Evolutionary conservation across 1,284 basidiomycete species (phyloP).

Genomic region (Boletus sp.): DNA sequence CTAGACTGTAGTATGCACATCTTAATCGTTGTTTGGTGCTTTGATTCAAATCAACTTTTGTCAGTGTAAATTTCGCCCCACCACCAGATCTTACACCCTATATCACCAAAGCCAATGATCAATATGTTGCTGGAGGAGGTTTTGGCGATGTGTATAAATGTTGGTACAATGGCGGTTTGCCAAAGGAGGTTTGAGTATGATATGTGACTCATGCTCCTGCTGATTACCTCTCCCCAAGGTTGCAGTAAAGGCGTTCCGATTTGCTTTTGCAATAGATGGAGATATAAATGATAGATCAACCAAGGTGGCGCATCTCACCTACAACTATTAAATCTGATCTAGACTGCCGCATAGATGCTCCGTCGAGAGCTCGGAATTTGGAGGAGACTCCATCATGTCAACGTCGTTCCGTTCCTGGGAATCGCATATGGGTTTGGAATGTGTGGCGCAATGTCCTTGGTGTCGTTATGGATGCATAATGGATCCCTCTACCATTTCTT

Average conservation of each 20-base stretch:
- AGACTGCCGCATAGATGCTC: background rate
- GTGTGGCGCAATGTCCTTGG: conserved; percentile 7
- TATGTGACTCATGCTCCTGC: background rate
- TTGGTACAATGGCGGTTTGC: background rate
- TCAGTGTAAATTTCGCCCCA: background rate
- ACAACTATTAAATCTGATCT: background rate
- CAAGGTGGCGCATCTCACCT: background rate
- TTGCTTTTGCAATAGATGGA: conserved; percentile 1
- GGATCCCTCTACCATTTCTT: conserved; percentile 15
- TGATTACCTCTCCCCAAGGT: conserved; percentile 10
- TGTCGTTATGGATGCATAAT: conserved; percentile 23
- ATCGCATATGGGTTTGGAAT: conserved; percentile 18
- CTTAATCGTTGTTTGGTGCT: no score
- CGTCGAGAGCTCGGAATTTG: background rate
- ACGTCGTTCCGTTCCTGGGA: conserved; percentile 14
- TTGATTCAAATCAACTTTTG: background rate
- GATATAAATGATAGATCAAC: background rate
- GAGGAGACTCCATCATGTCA: conserved; percentile 11
- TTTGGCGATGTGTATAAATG: conserved; percentile 21
- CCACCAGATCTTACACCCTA: conserved; percentile 15
- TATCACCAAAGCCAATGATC: background rate
- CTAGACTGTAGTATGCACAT: no score
- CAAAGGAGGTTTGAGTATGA: conserved; percentile 5
- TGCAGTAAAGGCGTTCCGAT: conserved; percentile 17
- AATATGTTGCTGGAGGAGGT: conserved; percentile 6